phyloP scores from a whole-genome alignment of 768 basidiomycete genomes.

The Termitomyces sp. region DNA sequence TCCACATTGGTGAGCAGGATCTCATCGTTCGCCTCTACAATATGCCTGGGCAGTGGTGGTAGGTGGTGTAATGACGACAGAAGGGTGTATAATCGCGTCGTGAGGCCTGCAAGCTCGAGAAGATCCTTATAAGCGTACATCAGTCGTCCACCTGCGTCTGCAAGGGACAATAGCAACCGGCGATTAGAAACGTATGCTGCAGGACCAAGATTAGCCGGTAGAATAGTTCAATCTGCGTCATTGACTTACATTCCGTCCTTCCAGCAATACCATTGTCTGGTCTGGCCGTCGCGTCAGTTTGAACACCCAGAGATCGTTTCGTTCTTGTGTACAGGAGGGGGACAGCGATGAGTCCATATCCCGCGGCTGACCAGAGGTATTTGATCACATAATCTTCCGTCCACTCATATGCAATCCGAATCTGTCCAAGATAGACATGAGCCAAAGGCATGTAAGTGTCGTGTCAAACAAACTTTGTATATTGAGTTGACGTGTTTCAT shows the following conservation, averaged over 20 bases:
- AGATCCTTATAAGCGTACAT: constrained; percentile 98
- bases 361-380: constrained; percentile 91
- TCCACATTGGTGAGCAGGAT: constrained; percentile 68
- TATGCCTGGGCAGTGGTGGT: constrained; percentile 38
- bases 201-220: neutral
- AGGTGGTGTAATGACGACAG: constrained; percentile 82
- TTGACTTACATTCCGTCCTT: constrained; percentile 38
- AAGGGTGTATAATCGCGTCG: constrained; percentile 83
- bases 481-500: constrained; percentile 90
- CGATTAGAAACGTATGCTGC: constrained; percentile 87
- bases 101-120: constrained; percentile 91
- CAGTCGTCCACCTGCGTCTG: constrained; percentile 90
- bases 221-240: neutral
- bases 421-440: constrained; percentile 32
- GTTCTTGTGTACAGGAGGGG: constrained; percentile 74
- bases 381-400: constrained; percentile 97
- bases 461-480: constrained; percentile 56
- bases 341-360: constrained; percentile 88
- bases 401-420: constrained; percentile 90
- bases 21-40: constrained; percentile 29
- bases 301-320: constrained; percentile 27
- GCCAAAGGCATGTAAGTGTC: neutral
- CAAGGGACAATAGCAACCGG: constrained; percentile 86
- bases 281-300: constrained; percentile 9
- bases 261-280: constrained; percentile 39